Conservation (phyloP, 345 rosid species). For the Pugionium dolabratum region DNA sequence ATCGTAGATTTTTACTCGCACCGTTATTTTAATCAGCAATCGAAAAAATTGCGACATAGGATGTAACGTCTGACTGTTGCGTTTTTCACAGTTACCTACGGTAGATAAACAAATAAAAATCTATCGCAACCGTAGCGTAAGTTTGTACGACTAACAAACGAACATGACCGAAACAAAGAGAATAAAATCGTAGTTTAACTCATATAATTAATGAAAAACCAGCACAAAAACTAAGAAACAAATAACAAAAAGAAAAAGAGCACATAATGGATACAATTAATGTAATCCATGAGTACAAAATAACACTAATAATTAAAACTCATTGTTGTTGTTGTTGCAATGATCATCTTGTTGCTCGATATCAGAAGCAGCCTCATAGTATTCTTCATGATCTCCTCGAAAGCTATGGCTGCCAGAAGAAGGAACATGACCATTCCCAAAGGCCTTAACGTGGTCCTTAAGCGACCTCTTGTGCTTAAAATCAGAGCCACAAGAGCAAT, state of each 20-base stretch:
- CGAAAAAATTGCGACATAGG: too few relatives aligned
- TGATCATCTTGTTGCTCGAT: conserved; percentile 55
- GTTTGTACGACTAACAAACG: too few relatives aligned
- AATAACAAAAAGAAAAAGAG: conserved; percentile 12
- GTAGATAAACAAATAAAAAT: too few relatives aligned
- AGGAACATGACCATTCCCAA: conserved; percentile 74
- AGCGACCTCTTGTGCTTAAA: conserved; percentile 95
- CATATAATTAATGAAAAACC: too few relatives aligned
- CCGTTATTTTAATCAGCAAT: too few relatives aligned
- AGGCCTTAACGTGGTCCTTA: conserved; percentile 84
- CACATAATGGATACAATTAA: conserved; percentile 19
- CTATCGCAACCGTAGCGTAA: too few relatives aligned
- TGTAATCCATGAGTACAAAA: background rate
- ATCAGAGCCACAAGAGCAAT: conserved; percentile 91
- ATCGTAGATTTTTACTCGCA: too few relatives aligned
- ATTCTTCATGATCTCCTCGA: conserved; percentile 53
- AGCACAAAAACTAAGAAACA: background rate
- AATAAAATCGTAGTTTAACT: too few relatives aligned
- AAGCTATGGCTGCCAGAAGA: conserved; percentile 54
- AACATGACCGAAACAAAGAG: too few relatives aligned
- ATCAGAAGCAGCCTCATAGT: conserved; percentile 63
- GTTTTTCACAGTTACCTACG: too few relatives aligned
- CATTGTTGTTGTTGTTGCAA: conserved; percentile 20
- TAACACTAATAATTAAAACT: background rate
- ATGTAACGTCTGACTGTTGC: too few relatives aligned